Evolutionary conservation across 768 basidiomycete species (phyloP), one percentile per base, ranked within the genome.

Genomic region (Steccherinum ochraceum): DNA sequence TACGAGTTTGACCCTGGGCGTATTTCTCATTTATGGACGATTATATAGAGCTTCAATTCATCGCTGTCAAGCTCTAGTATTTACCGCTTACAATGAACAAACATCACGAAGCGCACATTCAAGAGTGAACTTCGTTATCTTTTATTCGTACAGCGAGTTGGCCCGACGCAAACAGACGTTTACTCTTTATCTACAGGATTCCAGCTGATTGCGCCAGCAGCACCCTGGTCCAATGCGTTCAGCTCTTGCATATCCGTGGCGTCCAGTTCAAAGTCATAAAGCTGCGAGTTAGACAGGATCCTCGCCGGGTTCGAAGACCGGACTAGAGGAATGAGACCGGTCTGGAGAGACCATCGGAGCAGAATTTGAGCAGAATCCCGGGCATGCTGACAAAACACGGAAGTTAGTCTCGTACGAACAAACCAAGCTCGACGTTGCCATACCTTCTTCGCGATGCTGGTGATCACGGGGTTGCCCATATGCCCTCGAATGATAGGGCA

Each of bases 281-380:
- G 62, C 21, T 86, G 65, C 1, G 80, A 68, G 56, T 96, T 96
- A 5, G 83, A 82, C 21, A 66, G 68, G 59, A 97, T 89, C 24
- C 92, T 81, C 13, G 67, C 68, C 0, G 83, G 76, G 2, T 79
- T 87, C 24, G 78, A 78, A 42, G 86, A 88, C 67, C 94, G 94
- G 1, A 91, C 89, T 7, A 97, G 77, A 0, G 89, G 88, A 0
- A 90, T 76, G 57, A 79, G 89, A 16, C 91, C 83, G 58, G 76
- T 79, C 64, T 96, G 93, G 30, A 97, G 69, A 24, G 91, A 93
- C 90, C 93, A 96, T 20, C 94, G 80, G 50, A 96, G 70, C 13
- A 96, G 76, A 42, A 95, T 73, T 60, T 96, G 93, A 16, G 91
- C 83, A 3, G 79, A 77, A 40, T 83, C 79, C 49, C 80, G 78